Evolutionary conservation across 2,329 filamentous ascomycete species (phyloP).

Genomic region (Rhynchosporium secalis): DNA sequence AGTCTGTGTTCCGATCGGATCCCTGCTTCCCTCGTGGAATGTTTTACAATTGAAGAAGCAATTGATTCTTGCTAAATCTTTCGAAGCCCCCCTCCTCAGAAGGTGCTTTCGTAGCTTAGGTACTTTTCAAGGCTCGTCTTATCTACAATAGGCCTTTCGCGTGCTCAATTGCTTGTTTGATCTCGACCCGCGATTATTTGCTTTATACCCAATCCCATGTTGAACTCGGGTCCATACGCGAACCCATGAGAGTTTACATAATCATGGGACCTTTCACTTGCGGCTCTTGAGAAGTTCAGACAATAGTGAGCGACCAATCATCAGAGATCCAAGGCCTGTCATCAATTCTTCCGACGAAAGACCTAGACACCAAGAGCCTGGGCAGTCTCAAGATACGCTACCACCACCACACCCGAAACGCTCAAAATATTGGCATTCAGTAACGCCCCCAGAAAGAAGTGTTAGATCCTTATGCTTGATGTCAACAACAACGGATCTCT

Average conservation of each 20-base stretch:
- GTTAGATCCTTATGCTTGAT: neutral
- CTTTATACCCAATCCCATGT: conserved; percentile 4
- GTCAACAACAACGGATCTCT: conserved; percentile 3
- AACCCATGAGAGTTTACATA: neutral
- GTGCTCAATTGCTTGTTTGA: conserved; percentile 12
- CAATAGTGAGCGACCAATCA: neutral
- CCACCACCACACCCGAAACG: conserved; percentile 10
- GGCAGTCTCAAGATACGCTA: conserved; percentile 6
- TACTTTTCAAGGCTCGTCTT: neutral
- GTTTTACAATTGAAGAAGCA: no score
- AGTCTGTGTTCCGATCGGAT: no score
- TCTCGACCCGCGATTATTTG: conserved; percentile 6
- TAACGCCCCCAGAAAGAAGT: conserved; percentile 8
- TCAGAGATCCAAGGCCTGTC: conserved; percentile 5
- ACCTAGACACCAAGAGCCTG: conserved; percentile 6
- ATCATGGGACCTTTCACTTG: neutral
- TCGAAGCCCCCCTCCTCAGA: neutral
- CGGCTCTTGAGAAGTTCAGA: neutral
- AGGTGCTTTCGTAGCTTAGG: neutral
- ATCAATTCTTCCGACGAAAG: neutral
- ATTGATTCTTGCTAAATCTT: neutral
- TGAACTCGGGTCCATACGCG: neutral
- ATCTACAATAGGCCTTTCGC: neutral
- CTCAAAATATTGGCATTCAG: conserved; percentile 12
- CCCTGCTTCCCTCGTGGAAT: no score